These are phyloP conservation scores for Withania somnifera DNA, from an alignment of 305 asterid genomes.

Conservation along the genomic window DNA sequence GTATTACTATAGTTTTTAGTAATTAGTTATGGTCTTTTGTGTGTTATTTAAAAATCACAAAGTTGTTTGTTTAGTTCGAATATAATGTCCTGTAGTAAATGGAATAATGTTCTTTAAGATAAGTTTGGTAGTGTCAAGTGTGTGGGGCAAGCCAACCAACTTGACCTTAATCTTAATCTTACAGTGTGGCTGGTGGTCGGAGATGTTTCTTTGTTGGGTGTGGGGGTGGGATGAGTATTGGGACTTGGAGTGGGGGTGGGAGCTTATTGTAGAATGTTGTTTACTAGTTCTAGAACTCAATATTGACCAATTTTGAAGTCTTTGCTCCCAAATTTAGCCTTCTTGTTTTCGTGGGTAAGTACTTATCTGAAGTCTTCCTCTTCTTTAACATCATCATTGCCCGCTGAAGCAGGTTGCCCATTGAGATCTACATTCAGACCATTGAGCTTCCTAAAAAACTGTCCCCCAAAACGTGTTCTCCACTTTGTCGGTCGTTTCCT, in stretches of 20 bases:
- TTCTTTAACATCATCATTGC: too few species aligned
- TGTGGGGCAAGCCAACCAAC: background rate
- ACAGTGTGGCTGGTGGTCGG: background rate
- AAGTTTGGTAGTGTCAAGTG: background rate
- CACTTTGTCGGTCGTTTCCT: conserved; percentile 75
- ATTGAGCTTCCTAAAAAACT: conserved; percentile 76
- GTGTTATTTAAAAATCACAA: background rate
- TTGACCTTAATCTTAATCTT: background rate
- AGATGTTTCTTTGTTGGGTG: background rate
- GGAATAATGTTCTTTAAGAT: background rate
- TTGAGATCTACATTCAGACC: conserved; percentile 66
- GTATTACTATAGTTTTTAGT: background rate
- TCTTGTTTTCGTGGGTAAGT: background rate
- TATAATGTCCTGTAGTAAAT: background rate
- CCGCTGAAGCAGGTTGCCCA: too few species aligned
- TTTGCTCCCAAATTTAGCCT: background rate
- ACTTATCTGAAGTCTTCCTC: too few species aligned
- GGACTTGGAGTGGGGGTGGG: too few species aligned
- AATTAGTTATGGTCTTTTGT: background rate
- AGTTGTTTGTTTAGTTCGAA: background rate
- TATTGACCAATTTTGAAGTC: background rate
- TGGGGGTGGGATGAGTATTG: too few species aligned
- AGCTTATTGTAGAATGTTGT: background rate
- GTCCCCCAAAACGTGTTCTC: conserved; percentile 88
- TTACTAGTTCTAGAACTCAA: background rate